phyloP scores from a whole-genome alignment of 2,329 filamentous ascomycete species.

The Rutstroemia sp. region DNA sequence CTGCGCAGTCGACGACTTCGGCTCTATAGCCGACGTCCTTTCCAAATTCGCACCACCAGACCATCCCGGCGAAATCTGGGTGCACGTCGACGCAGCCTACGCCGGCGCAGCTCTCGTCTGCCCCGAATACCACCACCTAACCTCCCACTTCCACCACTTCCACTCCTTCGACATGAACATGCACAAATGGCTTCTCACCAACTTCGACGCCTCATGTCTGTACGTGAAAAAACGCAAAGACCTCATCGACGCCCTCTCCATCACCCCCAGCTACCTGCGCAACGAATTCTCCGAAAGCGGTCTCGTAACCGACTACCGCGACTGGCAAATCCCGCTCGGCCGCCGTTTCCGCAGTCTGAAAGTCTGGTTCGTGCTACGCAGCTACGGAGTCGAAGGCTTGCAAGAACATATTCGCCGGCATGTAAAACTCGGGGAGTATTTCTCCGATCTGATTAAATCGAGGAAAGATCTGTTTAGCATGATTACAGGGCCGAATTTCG shows the following conservation, averaged over 20 bases:
- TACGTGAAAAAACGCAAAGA: slow-evolving; percentile 69
- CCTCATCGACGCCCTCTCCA: slow-evolving; percentile 72
- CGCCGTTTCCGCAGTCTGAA: slow-evolving; percentile 83
- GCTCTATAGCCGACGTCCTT: slow-evolving; percentile 27
- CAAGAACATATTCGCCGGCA: slow-evolving; percentile 65
- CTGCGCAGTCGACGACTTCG: slow-evolving; percentile 79
- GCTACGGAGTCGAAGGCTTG: slow-evolving; percentile 72
- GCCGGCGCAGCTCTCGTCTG: slow-evolving; percentile 79
- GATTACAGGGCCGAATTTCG: slow-evolving; percentile 67
- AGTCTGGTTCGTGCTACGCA: slow-evolving; percentile 88
- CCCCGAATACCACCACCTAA: slow-evolving; percentile 69
- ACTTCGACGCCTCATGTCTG: slow-evolving; percentile 79
- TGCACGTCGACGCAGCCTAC: slow-evolving; percentile 91
- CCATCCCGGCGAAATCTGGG: slow-evolving; percentile 59
- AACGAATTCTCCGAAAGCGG: slow-evolving; percentile 77
- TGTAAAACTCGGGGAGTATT: slow-evolving; percentile 61
- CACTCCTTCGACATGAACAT: slow-evolving; percentile 94
- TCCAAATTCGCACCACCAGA: slow-evolving; percentile 33
- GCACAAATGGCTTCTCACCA: slow-evolving; percentile 95
- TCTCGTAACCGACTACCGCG: slow-evolving; percentile 87
- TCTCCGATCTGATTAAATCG: slow-evolving; percentile 51
- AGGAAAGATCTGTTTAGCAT: slow-evolving; percentile 68
- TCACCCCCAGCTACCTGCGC: slow-evolving; percentile 73
- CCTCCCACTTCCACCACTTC: slow-evolving; percentile 55
- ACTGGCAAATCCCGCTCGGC: slow-evolving; percentile 95